Percentiles rank a stretch among this genome's conserved stretches.
Evolutionary conservation across 306 rosid genomes (phyloP).

Genomic region (Astragalus glycyphyllos): DNA sequence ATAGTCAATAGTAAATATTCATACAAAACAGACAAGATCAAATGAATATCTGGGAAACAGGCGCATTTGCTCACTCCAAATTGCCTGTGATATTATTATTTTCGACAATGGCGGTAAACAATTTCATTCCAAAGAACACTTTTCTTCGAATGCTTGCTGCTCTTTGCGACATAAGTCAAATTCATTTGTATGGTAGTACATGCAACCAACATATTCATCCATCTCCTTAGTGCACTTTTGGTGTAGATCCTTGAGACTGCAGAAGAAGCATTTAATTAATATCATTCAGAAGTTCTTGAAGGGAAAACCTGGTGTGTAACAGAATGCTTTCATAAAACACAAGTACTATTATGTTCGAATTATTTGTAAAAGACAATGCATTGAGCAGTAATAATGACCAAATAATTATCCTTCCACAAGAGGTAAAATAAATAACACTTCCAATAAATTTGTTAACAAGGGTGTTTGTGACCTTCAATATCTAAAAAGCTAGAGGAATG

Average conservation of each 20-base stretch:
- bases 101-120: slow-evolving; percentile 26
- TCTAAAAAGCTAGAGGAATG: not conserved
- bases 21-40: slow-evolving; percentile 41
- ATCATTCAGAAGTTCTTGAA: slow-evolving; percentile 9
- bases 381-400: not conserved
- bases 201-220: slow-evolving; percentile 89
- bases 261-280: slow-evolving; percentile 28
- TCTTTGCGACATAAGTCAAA: slow-evolving; percentile 95
- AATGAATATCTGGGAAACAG: slow-evolving; percentile 45
- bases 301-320: not conserved
- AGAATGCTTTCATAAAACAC: not conserved
- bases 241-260: slow-evolving; percentile 94
- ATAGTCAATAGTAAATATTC: slow-evolving; percentile 39
- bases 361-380: slow-evolving; percentile 19
- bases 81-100: slow-evolving; percentile 56
- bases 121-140: slow-evolving; percentile 79
- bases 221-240: slow-evolving; percentile 92
- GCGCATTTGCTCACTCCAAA: slow-evolving; percentile 58
- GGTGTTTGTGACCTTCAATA: slow-evolving; percentile 10
- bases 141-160: slow-evolving; percentile 82
- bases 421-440: not conserved
- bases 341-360: not conserved
- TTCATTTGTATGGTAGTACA: slow-evolving; percentile 94
- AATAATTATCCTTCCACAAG: not conserved
- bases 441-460: not conserved